phyloP scores from a whole-genome alignment of 306 rosid genomes.

The Begonia peltatifolia region DNA sequence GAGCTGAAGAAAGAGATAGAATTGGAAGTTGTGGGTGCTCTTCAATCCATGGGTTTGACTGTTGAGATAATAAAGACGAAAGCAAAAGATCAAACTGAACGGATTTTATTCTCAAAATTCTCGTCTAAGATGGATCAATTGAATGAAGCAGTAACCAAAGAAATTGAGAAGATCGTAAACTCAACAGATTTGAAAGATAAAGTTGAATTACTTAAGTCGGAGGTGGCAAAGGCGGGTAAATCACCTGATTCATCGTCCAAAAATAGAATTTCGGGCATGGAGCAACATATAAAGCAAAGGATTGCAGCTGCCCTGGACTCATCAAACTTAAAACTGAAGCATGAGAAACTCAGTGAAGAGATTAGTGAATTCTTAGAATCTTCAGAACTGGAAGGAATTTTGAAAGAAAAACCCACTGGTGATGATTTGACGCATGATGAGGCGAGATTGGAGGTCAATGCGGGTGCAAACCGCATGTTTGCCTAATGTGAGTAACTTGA shows the following conservation, averaged over 20 bases:
- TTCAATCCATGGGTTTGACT: constrained; percentile 44
- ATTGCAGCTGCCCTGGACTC: constrained; percentile 46
- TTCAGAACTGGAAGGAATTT: constrained; percentile 13
- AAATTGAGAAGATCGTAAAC: constrained; percentile 30
- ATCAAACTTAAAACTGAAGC: constrained; percentile 49
- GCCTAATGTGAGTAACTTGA: constrained; percentile 50
- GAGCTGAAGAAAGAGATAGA: constrained; percentile 47
- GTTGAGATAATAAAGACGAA: constrained; percentile 25
- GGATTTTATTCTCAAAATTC: constrained; percentile 21
- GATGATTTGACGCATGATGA: constrained; percentile 18
- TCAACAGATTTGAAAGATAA: constrained; percentile 48
- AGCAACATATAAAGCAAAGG: constrained; percentile 47
- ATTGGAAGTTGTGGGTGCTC: constrained; percentile 32
- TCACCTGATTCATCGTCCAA: constrained; percentile 41
- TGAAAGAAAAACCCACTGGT: constrained; percentile 14
- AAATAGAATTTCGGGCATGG: constrained; percentile 50
- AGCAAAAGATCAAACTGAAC: constrained; percentile 15
- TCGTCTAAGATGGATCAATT: constrained; percentile 34
- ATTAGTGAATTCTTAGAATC: constrained; percentile 24
- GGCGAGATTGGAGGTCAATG: constrained; percentile 21
- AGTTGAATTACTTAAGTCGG: constrained; percentile 49
- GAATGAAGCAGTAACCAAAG: constrained; percentile 29
- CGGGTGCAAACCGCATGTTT: constrained; percentile 28
- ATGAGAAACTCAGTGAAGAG: constrained; percentile 39
- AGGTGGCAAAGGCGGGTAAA: constrained; percentile 52